Conservation (phyloP, 768 basidiomycete species). For the Suillus plorans region DNA sequence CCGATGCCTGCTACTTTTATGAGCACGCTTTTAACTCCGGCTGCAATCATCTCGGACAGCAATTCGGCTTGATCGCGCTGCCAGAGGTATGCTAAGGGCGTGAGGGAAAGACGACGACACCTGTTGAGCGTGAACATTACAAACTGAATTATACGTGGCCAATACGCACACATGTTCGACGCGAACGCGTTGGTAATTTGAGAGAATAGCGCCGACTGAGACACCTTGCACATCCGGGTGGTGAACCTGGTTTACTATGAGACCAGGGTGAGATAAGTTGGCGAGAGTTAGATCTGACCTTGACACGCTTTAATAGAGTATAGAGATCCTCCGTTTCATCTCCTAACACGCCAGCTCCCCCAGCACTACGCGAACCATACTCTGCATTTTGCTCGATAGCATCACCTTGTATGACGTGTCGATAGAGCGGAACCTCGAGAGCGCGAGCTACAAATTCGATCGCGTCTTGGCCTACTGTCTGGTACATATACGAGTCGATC, state of each 20-base stretch:
- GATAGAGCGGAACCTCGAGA: constrained; percentile 82
- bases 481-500: constrained; percentile 97
- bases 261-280: background rate
- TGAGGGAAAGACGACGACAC: constrained; percentile 77
- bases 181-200: constrained; percentile 94
- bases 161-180: constrained; percentile 91
- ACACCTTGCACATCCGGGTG: constrained; percentile 86
- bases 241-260: constrained; percentile 43
- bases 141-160: background rate
- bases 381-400: constrained; percentile 82
- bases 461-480: constrained; percentile 97
- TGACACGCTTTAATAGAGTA: constrained; percentile 66
- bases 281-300: constrained; percentile 48
- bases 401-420: constrained; percentile 74
- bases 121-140: constrained; percentile 36
- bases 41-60: constrained; percentile 81
- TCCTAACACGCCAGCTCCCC: constrained; percentile 55
- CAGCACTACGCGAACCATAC: constrained; percentile 72
- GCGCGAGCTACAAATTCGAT: constrained; percentile 84
- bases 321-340: constrained; percentile 98
- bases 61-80: constrained; percentile 87
- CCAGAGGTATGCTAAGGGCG: constrained; percentile 89
- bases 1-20: constrained; percentile 98
- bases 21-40: constrained; percentile 76
- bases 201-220: constrained; percentile 94